Base-by-base conservation (phyloP, 768 basidiomycete species). In the Termitomyces sp. region DNA sequence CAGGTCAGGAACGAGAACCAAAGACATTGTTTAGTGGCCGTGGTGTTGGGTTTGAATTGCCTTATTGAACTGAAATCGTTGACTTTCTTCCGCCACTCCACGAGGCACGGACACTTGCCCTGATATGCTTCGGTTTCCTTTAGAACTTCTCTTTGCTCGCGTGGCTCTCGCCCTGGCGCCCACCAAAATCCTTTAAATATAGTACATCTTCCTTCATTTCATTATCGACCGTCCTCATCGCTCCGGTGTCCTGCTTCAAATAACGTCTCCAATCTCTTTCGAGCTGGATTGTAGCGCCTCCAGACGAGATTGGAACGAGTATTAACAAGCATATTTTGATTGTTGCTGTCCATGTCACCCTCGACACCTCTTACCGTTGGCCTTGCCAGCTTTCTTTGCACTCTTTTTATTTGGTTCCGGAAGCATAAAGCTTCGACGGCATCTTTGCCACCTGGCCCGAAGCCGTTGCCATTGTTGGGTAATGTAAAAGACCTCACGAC, bases 381-480 rank as follows among this genome's bases (percentile, higher is more conserved):
- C 52, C 64, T 72, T 38, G 69, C 66, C 41, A 66, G 71, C 52
- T 66, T 77, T 68, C 68, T 76, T 60, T 65, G 72, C 67, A 64
- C 72, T 60, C 63, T 73, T 62, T 71, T 70, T 62, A 61, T 75
- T 54, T 76, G 72, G 72, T 67, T 73, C 68, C 73, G 73, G 63
- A 78, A 75, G 72, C 60, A 71, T 69, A 75, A 73, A 69, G 59
- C 70, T 69, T 68, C 70, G 61, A 56, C 68, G 54, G 69, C 70
- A 41, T 73, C 77, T 53, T 68, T 81, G 30, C 87, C 87, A 38
- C 86, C 87, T 56, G 88, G 87, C 23, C 88, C 88, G 54, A 80
- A 76, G 60, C 84, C 85, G 0, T 66, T 86, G 55, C 86, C 85
- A 0, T 40, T 87, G 47, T 63, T 89, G 14, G 87, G 88, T 7